Base-by-base conservation (phyloP, 108 stramenopile species). In the Fragilaria crotonensis region DNA sequence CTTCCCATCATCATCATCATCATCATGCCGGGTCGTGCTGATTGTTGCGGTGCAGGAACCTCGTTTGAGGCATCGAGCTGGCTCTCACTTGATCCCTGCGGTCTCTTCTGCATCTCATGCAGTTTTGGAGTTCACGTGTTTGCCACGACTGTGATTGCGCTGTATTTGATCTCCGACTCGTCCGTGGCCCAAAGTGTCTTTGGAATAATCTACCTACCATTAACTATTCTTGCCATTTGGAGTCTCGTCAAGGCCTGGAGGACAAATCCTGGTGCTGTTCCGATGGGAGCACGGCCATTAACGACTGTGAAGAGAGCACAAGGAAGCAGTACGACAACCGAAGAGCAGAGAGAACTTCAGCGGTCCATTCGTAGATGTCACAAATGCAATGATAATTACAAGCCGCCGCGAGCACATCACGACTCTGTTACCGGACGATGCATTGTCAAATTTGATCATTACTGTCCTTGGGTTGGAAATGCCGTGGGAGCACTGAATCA, bases 401-500 rank as follows among this genome's bases (percentile, higher is more conserved):
- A 93, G 65, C 87, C 91, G 11, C 56, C 63, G 1, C 64, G 91
- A 30, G 87, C 91, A 19, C 91, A 93, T 67, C 91, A 93, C 67
- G 91, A 93, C 62, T 73, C 72, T 5, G 91, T 93, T 20, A 93
- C 91, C 0, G 87, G 87, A 5, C 76, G 91, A 47, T 93, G 90
- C 65, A 71, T 92, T 50, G 68, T 72, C 14, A 73, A 73, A 51
- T 66, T 83, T 66, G 76, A 77, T 36, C 64, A 71, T 55, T 75
- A 53, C 41, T 85, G 87, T 75, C 93, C 94, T 0, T 98, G 97
- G 97, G 89, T 96, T 9, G 93, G 96, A 60, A 97, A 98, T 71
- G 94, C 95, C 48, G 81, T 98, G n/a, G 98, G 96, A 52, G 85
- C 91, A 2, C 55, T 81, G 60, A 92, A 92, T 64, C 90, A 92